A percentile compares a stretch with the other conserved stretches of the same genome.
Evolutionary conservation across 2,329 filamentous ascomycete genomes (phyloP).

Genomic region (Ophiocordyceps robertsii): DNA sequence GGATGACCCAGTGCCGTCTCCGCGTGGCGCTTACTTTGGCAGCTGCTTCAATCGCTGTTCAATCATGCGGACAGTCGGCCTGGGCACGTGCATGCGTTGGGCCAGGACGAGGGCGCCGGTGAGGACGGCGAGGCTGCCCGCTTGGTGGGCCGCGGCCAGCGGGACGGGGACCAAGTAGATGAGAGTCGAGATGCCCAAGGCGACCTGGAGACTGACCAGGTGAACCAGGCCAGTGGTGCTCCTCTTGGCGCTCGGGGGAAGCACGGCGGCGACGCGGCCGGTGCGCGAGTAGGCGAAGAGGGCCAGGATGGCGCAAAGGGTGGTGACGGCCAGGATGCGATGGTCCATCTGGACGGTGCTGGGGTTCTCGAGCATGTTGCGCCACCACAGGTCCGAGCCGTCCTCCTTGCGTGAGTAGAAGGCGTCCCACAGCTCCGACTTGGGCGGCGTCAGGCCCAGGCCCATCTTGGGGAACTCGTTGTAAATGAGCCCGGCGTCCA

Average conservation of each 20-base stretch:
- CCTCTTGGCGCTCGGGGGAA: slow-evolving; percentile 52
- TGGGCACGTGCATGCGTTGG: slow-evolving; percentile 63
- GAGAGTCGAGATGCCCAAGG: slow-evolving; percentile 78
- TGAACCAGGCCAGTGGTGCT: slow-evolving; percentile 72
- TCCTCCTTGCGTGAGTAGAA: slow-evolving; percentile 77
- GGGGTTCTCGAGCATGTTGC: slow-evolving; percentile 96
- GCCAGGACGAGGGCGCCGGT: slow-evolving; percentile 72
- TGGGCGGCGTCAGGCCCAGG: slow-evolving; percentile 64
- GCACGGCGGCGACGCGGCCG: slow-evolving; percentile 38
- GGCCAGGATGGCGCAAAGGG: slow-evolving; percentile 66
- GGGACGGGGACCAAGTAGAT: slow-evolving; percentile 87
- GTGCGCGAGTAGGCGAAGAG: slow-evolving; percentile 72
- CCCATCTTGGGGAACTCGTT: slow-evolving; percentile 99
- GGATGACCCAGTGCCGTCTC: neutral
- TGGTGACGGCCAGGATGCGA: slow-evolving; percentile 79
- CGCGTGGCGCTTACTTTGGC: neutral
- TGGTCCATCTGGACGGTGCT: slow-evolving; percentile 92
- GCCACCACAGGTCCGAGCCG: slow-evolving; percentile 79
- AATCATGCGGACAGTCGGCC: slow-evolving; percentile 46
- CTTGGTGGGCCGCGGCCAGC: slow-evolving; percentile 84
- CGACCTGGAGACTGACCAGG: slow-evolving; percentile 68
- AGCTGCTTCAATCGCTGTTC: slow-evolving; percentile 31
- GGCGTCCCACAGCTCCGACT: slow-evolving; percentile 67
- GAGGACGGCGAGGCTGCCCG: slow-evolving; percentile 72
- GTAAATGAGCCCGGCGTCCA: slow-evolving; percentile 95